Conservation (phyloP, 208 protist species). For the Tritrichomonas foetus region DNA sequence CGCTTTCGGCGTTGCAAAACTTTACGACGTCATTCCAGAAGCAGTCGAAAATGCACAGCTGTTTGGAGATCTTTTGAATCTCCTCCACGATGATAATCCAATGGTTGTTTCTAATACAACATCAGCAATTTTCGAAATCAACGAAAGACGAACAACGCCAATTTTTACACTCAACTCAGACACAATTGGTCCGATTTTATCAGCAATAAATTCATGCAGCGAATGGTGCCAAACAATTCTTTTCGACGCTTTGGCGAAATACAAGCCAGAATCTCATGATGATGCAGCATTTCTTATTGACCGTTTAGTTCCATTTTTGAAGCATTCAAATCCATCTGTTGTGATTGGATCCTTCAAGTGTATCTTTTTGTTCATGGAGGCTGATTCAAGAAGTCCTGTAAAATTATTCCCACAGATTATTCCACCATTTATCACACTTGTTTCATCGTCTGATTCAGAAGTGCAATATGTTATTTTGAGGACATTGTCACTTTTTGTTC, state of each 20-base stretch:
- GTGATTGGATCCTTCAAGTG: conserved; percentile 90
- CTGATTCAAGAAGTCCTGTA: conserved; percentile 52
- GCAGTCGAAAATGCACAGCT: conserved; percentile 73
- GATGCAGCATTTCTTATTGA: conserved; percentile 78
- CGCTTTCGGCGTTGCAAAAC: conserved; percentile 86
- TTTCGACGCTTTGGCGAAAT: conserved; percentile 80
- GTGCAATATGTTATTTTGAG: conserved; percentile 95
- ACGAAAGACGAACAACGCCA: conserved; percentile 54
- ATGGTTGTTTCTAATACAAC: conserved; percentile 87
- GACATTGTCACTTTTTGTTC: conserved; percentile 95
- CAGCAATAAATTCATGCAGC: conserved; percentile 83
- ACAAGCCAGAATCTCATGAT: conserved; percentile 42
- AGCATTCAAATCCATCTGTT: conserved; percentile 93
- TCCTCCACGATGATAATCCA: conserved; percentile 89
- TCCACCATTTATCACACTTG: conserved; percentile 77
- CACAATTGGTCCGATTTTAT: conserved; percentile 80
- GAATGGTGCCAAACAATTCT: conserved; percentile 97
- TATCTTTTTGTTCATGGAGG: conserved; percentile 68
- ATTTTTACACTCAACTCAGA: conserved; percentile 66
- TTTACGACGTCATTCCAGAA: conserved; percentile 84
- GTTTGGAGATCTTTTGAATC: conserved; percentile 64
- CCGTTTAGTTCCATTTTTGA: conserved; percentile 82
- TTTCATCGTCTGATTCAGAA: conserved; percentile 77
- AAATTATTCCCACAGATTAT: conserved; percentile 63
- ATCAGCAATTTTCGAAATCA: conserved; percentile 84